Conservation (phyloP, 306 rosid species). For the Vigna nakashimae region DNA sequence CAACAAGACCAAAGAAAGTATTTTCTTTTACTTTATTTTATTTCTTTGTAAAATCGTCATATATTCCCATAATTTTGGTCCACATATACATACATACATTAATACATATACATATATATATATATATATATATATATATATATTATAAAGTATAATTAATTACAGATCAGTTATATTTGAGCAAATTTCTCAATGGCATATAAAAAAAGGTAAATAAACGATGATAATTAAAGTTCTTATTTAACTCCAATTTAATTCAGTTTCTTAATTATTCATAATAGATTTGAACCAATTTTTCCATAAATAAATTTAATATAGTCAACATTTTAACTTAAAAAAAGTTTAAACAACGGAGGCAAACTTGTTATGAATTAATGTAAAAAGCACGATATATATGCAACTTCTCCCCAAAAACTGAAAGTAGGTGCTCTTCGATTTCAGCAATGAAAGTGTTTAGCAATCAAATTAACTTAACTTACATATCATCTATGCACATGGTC, state of each 20-base stretch:
- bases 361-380: not conserved
- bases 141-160: too few relatives aligned
- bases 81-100: not conserved
- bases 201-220: not conserved
- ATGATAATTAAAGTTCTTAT: not conserved
- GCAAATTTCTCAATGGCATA: not conserved
- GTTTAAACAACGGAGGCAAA: not conserved
- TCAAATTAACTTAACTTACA: not conserved
- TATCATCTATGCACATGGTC: not conserved
- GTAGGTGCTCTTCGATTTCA: not conserved
- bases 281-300: not conserved
- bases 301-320: not conserved
- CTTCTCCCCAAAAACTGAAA: not conserved
- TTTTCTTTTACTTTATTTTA: not conserved
- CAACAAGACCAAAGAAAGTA: not conserved
- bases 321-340: not conserved
- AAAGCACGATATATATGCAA: not conserved
- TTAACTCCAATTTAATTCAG: not conserved
- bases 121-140: too few relatives aligned
- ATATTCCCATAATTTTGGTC: not conserved
- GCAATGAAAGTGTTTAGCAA: not conserved
- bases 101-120: too few relatives aligned
- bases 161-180: not conserved
- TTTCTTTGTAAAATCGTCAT: not conserved
- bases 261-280: not conserved